Base-by-base conservation (phyloP, 331 rosid species). In the Malus hybrid region DNA sequence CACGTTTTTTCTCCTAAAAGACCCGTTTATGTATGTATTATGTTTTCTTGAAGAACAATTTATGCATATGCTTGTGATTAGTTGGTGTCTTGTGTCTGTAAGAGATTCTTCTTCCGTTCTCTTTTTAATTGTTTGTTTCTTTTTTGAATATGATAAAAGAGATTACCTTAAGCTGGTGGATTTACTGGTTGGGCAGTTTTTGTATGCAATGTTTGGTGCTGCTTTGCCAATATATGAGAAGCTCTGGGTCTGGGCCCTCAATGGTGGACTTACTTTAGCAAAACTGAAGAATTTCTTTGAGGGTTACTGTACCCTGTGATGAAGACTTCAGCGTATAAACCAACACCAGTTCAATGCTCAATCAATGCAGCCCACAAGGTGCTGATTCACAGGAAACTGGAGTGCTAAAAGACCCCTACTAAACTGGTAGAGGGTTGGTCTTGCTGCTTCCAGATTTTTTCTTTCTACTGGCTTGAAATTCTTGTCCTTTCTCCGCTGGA, bases 121-220 rank as follows among this genome's bases (percentile, higher is more conserved):
- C 27, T 68, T 48, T 32, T 70, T 2, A 12, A 63, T 10, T 28
- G 15, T 5, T 63, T 63, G 6, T 14, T 14, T 4, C 6, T 28
- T 36, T 1, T 29, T 14, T 28, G 6, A 31, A 70, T 70, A 29
- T 50, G 39, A 57, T 31, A 7, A 46, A 46, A 69, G n/a, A 9
- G 46, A 70, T 29, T 57, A 50, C 74, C 39, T n/a, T 57, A 70
- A 70, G 63, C 74, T 71, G 75, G 65, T 71, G 50, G 42, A 52
- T 24, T 31, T 70, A 29, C 24, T 34, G 66, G 55, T 60, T 60
- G 67, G 68, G 67, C 24, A 59, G 66, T 7, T 56, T 71, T 19
- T 52, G 8, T 16, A 52, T 65, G 69, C 50, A 6, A 33, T 10
- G 12, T 32, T 65, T 22, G 42, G 14, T 52, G 50, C 65, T 32